Evolutionary conservation across 345 rosid genomes (phyloP).

Genomic region (Hevea brasiliensis): DNA sequence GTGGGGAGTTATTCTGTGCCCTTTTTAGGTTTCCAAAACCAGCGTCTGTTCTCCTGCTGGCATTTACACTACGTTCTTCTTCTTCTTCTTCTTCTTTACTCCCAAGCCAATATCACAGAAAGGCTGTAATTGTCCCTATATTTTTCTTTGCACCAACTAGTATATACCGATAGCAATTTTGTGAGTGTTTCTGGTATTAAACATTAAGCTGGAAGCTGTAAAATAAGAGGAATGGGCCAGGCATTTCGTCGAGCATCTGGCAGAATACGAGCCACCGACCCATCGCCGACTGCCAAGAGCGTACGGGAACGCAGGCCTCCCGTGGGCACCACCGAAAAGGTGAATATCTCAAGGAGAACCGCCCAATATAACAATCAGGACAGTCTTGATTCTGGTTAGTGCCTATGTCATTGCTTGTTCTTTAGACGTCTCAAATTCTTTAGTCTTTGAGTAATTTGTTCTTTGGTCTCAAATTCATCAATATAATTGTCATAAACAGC

Average conservation of each 20-base stretch:
- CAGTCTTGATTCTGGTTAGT: conserved; percentile 28
- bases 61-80: neutral
- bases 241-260: conserved; percentile 98
- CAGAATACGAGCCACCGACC: conserved; percentile 46
- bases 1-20: neutral
- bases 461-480: no score
- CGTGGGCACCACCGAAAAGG: conserved; percentile 28
- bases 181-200: neutral
- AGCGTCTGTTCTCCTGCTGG: neutral
- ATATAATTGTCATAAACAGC: no score
- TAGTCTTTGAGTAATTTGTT: no score
- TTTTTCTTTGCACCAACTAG: no score
- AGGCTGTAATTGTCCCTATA: no score
- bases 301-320: conserved; percentile 40
- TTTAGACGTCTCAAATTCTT: neutral
- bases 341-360: conserved; percentile 25
- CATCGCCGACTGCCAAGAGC: conserved; percentile 45
- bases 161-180: no score
- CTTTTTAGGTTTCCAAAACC: no score
- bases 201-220: neutral
- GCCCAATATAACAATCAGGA: conserved; percentile 13
- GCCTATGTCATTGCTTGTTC: neutral
- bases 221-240: conserved; percentile 66
- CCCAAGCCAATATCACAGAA: no score
- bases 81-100: neutral